Evolutionary conservation across 768 basidiomycete species (phyloP), one percentile per base, ranked within the genome.

Genomic region (Agaricus subrufescens): DNA sequence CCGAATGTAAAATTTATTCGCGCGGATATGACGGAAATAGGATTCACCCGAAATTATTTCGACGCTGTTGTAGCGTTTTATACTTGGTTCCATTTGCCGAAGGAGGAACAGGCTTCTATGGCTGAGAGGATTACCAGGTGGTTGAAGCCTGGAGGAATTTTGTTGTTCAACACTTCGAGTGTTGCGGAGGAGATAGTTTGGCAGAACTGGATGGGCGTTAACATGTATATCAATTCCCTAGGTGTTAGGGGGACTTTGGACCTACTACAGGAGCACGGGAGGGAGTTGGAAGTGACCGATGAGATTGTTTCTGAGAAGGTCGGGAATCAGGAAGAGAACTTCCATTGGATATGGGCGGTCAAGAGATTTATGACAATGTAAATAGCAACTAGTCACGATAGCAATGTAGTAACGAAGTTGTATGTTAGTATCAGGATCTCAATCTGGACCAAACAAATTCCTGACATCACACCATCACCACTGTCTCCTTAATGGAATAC

Each of bases 11-110:
- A 46, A 6, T 60, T 68, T 50, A 58, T 70, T 57, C 66, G 65
- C 25, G 59, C 57, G 2, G 69, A 69, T 55, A 70, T 70, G 66
- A 64, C 64, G 43, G 27, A 54, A 10, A 58, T 68, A 31, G 54
- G 54, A 1, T 62, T 64, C 31, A 25, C 57, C 1, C 52, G 58
- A 6, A 55, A 40, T 8, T 54, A 54, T 3, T 65, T 65, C 52
- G 63, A 69, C 46, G 69, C 67, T 4, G 61, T 70, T 0, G 57
- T 68, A 2, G 67, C 58, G 11, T 64, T 70, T 50, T 70, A 70
- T 51, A 63, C 67, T 6, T 61, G 67, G 38, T 67, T 67, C 46
- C 69, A 70, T 37, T 31, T 58, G 14, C 58, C 58, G 7, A 54
- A 30, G 52, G 64, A 64, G 26, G 67, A 70, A 54, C 69, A 70